Evolutionary conservation across 1,284 basidiomycete species (phyloP).

Genomic region (Naganishia sp.): DNA sequence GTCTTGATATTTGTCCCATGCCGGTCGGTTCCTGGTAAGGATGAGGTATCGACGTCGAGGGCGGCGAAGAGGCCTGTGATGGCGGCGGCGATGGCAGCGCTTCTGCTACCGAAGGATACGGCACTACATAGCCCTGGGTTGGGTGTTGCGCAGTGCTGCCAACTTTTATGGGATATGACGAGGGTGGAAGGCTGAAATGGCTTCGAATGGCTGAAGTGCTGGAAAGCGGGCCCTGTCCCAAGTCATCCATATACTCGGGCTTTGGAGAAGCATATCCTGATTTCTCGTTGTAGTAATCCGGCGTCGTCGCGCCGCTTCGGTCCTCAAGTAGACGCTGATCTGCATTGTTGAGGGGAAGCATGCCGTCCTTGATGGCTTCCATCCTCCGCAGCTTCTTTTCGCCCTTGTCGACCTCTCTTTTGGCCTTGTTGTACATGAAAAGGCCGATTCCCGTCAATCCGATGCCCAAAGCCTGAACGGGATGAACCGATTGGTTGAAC

Average conservation of each 20-base stretch:
- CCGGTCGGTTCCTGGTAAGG: slow-evolving; percentile 14
- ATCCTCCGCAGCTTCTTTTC: slow-evolving; percentile 82
- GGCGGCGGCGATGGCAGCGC: slow-evolving; percentile 49
- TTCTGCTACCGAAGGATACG: slow-evolving; percentile 33
- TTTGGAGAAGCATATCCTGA: slow-evolving; percentile 42
- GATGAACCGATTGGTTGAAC: slow-evolving; percentile 87
- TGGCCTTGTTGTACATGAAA: slow-evolving; percentile 95
- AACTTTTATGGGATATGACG: slow-evolving; percentile 8
- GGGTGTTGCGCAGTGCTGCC: background rate
- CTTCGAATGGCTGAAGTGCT: slow-evolving; percentile 42
- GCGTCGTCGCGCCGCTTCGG: slow-evolving; percentile 26
- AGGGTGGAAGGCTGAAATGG: slow-evolving; percentile 21
- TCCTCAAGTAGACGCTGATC: slow-evolving; percentile 48
- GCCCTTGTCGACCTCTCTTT: slow-evolving; percentile 86
- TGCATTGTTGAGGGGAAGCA: slow-evolving; percentile 46
- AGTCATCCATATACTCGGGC: slow-evolving; percentile 40
- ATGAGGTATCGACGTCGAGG: slow-evolving; percentile 31
- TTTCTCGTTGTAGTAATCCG: slow-evolving; percentile 31
- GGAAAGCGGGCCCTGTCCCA: slow-evolving; percentile 19
- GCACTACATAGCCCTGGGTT: slow-evolving; percentile 24
- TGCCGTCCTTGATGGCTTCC: slow-evolving; percentile 70
- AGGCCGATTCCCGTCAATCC: slow-evolving; percentile 83
- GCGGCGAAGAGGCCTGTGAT: slow-evolving; percentile 43
- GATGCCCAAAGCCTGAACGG: slow-evolving; percentile 83
- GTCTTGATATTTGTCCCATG: slow-evolving; percentile 20